Evolutionary conservation across 2,329 filamentous ascomycete genomes (phyloP).

Genomic region (Claviceps digitariae): DNA sequence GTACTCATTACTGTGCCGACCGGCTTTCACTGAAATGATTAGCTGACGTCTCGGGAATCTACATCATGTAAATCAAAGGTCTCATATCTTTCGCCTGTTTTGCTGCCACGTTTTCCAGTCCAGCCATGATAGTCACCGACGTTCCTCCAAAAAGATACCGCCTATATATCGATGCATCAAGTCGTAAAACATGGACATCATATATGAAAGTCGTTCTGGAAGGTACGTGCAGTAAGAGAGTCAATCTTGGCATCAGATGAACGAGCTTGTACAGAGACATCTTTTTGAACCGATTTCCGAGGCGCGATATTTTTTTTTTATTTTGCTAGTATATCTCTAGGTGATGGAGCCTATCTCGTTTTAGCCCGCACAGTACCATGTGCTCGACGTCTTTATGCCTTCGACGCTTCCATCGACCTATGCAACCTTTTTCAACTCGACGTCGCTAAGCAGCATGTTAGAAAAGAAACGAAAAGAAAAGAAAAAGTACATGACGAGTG

Average conservation of each 20-base stretch:
- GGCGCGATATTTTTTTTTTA: not conserved
- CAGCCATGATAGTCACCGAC: no score
- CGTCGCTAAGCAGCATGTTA: constrained; percentile 3
- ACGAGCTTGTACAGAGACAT: not conserved
- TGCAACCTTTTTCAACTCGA: constrained; percentile 5
- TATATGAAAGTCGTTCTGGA: not conserved
- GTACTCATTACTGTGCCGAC: no score
- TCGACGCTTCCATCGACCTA: not conserved
- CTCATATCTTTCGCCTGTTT: no score
- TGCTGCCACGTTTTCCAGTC: no score
- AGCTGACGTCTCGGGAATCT: no score
- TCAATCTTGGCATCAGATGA: not conserved
- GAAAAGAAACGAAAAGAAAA: not conserved
- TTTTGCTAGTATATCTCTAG: not conserved
- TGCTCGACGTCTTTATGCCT: not conserved
- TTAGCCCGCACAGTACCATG: not conserved
- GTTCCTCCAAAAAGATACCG: no score
- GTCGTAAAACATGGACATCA: not conserved
- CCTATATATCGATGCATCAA: not conserved
- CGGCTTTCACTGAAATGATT: no score
- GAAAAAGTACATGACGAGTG: not conserved
- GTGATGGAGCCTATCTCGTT: not conserved
- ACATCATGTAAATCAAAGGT: no score
- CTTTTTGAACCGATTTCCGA: not conserved
- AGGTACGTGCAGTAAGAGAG: not conserved